Evolutionary conservation across 116 monocot genomes (phyloP), one percentile per base, ranked within the genome.

Genomic region (Iris pallida): DNA sequence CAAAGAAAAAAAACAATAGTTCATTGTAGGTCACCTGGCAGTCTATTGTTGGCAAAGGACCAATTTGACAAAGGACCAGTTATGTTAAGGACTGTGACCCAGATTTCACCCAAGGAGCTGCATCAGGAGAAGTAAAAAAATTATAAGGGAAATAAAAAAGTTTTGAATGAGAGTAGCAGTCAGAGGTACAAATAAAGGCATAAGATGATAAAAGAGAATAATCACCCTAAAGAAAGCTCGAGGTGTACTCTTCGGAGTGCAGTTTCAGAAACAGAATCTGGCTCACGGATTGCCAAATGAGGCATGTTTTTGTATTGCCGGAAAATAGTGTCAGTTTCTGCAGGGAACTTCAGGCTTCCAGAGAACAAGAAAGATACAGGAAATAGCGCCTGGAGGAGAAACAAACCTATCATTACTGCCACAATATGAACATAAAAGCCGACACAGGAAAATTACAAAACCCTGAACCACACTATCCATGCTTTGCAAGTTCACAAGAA

Each of bases 41-140:
- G 72, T 44, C 13, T 80, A 64, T 76, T 83, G 57, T 90, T 85
- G 7, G 97, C 83, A 55, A 97, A 97, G 47, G 97, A 97, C 97
- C 97, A 97, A 78, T 79, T 92, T 20, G 87, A 82, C 61, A 92
- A 76, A 45, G 92, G 97, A 19, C 97, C 97, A 62, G 92, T 97
- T 53, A 97, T 87, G 71, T 97, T 97, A 15, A 97, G 78, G 20
- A 78, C 92, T n/a, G 90, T 63, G 47, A 56, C 81, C 97, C 92
- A 97, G 42, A 97, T 78, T 77, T 97, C 86, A 55, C 81, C 73
- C 42, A 88, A 53, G 13, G 92, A 97, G 13, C 97, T 97, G 76
- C 55, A 68, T 67, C 55, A 74, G 49, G 18, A 13, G 55, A 63
- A 45, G 45, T 42, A 48, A 18, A 52, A 19, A 52, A 55, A 13